These are phyloP conservation scores for Brassica balearica DNA, from an alignment of 441 rosid genomes.

Conservation along the genomic window DNA sequence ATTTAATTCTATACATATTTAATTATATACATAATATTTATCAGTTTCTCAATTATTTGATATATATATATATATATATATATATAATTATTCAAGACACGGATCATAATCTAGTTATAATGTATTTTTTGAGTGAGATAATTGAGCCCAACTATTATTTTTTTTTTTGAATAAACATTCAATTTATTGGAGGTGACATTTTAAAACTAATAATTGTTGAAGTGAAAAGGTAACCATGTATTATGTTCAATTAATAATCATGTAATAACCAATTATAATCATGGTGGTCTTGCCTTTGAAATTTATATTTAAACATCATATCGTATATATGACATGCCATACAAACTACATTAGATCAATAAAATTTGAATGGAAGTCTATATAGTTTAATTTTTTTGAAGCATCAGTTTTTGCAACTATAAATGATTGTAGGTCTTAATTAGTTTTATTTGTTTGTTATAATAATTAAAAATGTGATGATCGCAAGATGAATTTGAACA, in stretches of 20 bases:
- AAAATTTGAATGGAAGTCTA: not conserved
- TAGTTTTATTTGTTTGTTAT: not conserved
- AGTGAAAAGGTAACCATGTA: not conserved
- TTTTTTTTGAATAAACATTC: not conserved
- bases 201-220: not conserved
- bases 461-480: not conserved
- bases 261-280: not conserved
- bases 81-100: too few relatives aligned
- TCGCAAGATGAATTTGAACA: conserved; percentile 24
- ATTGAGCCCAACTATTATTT: too few relatives aligned
- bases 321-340: not conserved
- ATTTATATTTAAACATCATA: not conserved
- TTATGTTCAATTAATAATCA: not conserved
- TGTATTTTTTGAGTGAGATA: too few relatives aligned
- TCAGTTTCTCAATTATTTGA: too few relatives aligned
- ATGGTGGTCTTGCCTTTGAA: not conserved
- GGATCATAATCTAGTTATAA: too few relatives aligned
- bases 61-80: too few relatives aligned
- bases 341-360: not conserved
- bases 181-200: not conserved
- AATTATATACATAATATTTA: too few relatives aligned
- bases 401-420: conserved; percentile 3
- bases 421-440: not conserved
- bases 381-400: not conserved
- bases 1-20: too few relatives aligned